phyloP scores from a whole-genome alignment of 352 stramenopile genomes.

The Phytophthora quininea region DNA sequence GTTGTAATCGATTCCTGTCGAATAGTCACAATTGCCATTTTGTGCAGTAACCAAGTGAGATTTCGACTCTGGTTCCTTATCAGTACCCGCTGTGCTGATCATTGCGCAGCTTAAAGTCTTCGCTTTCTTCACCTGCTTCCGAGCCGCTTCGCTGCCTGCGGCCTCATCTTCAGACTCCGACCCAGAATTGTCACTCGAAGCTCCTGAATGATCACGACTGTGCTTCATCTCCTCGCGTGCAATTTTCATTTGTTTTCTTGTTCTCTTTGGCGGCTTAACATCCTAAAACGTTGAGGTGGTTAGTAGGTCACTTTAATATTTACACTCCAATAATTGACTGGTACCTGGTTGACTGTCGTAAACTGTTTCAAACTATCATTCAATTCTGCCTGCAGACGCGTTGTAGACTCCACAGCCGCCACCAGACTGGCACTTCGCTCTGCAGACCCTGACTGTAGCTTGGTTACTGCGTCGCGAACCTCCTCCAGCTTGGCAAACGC shows the following conservation, averaged over 20 bases:
- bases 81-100: too few relatives aligned
- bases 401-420: not conserved
- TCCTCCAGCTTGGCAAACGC: slow-evolving; percentile 26
- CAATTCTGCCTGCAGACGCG: not conserved
- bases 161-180: not conserved
- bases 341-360: too few relatives aligned
- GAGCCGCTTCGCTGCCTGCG: not conserved
- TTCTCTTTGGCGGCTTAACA: not conserved
- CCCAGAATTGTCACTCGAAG: not conserved
- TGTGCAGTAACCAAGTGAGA: too few relatives aligned
- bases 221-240: not conserved
- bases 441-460: not conserved
- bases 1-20: not conserved
- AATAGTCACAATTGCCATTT: too few relatives aligned
- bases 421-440: not conserved
- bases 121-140: not conserved
- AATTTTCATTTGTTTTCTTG: not conserved
- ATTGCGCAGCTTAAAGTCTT: too few relatives aligned
- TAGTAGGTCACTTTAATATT: too few relatives aligned
- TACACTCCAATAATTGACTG: too few relatives aligned
- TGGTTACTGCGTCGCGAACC: slow-evolving; percentile 32
- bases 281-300: too few relatives aligned
- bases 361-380: not conserved
- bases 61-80: not conserved
- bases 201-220: not conserved